A percentile compares a stretch with the other conserved stretches of the same genome.
These are phyloP conservation scores for Lepidium sativum DNA, from an alignment of 345 rosid species.

Conservation along the genomic window DNA sequence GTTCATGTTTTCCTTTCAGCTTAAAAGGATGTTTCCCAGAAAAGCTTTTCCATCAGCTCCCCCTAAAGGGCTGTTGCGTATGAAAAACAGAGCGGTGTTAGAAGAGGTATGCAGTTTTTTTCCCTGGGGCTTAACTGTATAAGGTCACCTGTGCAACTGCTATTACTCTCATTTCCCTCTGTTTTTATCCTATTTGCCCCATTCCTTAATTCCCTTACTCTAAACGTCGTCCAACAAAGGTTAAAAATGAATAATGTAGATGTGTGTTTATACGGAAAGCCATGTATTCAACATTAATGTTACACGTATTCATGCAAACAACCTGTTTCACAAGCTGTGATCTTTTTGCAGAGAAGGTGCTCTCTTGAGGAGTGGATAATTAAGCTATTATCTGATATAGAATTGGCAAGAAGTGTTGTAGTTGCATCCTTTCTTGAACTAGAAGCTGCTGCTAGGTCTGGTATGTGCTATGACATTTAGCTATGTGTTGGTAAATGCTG, in stretches of 20 bases:
- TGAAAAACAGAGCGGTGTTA: conserved; percentile 81
- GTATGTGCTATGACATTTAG: conserved; percentile 47
- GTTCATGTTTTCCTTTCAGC: conserved; percentile 41
- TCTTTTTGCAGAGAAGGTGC: conserved; percentile 83
- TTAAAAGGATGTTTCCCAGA: conserved; percentile 68
- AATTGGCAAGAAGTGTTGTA: conserved; percentile 75
- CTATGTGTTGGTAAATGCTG: not conserved
- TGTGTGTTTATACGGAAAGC: not conserved
- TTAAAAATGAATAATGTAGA: not conserved
- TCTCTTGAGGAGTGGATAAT: conserved; percentile 97
- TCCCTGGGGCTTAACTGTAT: not conserved
- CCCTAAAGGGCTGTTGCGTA: conserved; percentile 83
- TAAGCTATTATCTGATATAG: conserved; percentile 88
- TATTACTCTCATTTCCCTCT: not conserved
- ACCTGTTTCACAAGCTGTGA: conserved; percentile 12
- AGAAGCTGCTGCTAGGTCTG: conserved; percentile 95
- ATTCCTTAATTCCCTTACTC: not conserved
- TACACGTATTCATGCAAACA: not conserved
- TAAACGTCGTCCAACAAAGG: not conserved
- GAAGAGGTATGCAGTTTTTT: conserved; percentile 69
- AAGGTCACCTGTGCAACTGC: not conserved
- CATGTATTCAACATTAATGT: conserved; percentile 2
- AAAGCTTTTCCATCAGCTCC: conserved; percentile 84
- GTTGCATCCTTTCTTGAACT: conserved; percentile 97
- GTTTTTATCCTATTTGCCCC: not conserved